Conservation (phyloP, 495 filamentous ascomycete genomes). For the Penicillium diatomitis region DNA sequence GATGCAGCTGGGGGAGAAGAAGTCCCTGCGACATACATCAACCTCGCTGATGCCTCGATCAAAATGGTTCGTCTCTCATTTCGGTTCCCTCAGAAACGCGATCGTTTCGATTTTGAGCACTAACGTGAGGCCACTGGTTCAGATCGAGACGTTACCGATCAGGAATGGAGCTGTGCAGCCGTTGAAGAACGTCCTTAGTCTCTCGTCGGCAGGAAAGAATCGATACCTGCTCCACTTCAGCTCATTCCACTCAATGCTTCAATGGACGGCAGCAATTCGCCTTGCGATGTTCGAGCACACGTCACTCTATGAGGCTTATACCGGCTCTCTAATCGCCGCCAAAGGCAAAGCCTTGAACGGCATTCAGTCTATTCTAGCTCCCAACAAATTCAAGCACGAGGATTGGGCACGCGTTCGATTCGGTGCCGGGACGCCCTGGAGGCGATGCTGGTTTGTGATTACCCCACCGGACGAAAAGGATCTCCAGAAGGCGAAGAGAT, state of each 20-base stretch:
- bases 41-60: conserved; percentile 92
- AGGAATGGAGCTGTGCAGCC: conserved; percentile 62
- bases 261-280: conserved; percentile 94
- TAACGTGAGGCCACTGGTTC: conserved; percentile 1
- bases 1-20: conserved; percentile 80
- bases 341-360: conserved; percentile 85
- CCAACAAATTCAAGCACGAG: conserved; percentile 63
- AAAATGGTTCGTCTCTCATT: conserved; percentile 64
- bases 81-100: conserved; percentile 1
- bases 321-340: conserved; percentile 87
- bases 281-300: conserved; percentile 92
- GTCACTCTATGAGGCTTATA: conserved; percentile 92
- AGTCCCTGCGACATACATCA: conserved; percentile 90
- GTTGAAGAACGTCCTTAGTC: conserved; percentile 86
- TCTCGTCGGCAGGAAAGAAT: conserved; percentile 91
- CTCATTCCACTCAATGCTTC: conserved; percentile 81
- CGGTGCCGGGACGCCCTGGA: conserved; percentile 93
- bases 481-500: conserved; percentile 70
- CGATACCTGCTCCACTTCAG: conserved; percentile 94
- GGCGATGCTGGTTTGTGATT: conserved; percentile 92
- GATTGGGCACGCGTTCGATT: conserved; percentile 97
- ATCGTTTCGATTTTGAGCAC: neutral
- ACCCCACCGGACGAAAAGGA: conserved; percentile 89
- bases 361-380: conserved; percentile 77
- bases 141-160: conserved; percentile 90